These are phyloP conservation scores for Suillus fuscotomentosus DNA, from an alignment of 768 basidiomycete species.

Conservation along the genomic window DNA sequence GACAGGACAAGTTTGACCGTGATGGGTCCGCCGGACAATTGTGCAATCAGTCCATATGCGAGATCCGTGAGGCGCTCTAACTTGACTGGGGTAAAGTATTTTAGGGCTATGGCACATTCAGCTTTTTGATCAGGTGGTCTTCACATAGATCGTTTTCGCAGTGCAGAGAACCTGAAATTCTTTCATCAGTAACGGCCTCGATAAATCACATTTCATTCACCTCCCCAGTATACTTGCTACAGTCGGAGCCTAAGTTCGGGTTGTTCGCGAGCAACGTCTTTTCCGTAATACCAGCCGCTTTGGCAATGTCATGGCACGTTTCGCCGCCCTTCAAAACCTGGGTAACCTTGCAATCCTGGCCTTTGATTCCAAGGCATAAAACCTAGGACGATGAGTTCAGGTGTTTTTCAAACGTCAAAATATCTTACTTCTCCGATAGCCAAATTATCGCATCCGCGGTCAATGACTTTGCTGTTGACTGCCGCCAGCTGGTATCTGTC, in stretches of 20 bases:
- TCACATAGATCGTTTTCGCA: conserved; percentile 21
- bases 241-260: conserved; percentile 53
- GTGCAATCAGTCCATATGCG: no score
- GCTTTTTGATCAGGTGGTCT: no score
- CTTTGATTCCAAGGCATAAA: conserved; percentile 56
- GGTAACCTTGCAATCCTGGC: conserved; percentile 56
- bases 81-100: no score
- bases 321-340: conserved; percentile 49
- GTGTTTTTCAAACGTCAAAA: neutral
- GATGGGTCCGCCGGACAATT: no score
- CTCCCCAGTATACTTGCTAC: conserved; percentile 51
- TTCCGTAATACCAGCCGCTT: conserved; percentile 37
- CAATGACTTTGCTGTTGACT: conserved; percentile 47
- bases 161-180: conserved; percentile 23
- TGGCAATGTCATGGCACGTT: conserved; percentile 46
- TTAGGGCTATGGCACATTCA: no score
- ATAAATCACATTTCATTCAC: conserved; percentile 29
- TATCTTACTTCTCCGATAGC: conserved; percentile 43
- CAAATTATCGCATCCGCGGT: conserved; percentile 57
- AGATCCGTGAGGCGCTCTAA: no score
- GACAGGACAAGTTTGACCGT: no score
- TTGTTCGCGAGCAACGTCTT: conserved; percentile 56
- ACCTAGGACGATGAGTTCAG: conserved; percentile 21
- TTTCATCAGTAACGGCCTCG: conserved; percentile 1
- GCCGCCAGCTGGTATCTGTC: conserved; percentile 61